These are phyloP conservation scores for Dipteronia dyeriana DNA, from an alignment of 345 rosid genomes.

Conservation along the genomic window DNA sequence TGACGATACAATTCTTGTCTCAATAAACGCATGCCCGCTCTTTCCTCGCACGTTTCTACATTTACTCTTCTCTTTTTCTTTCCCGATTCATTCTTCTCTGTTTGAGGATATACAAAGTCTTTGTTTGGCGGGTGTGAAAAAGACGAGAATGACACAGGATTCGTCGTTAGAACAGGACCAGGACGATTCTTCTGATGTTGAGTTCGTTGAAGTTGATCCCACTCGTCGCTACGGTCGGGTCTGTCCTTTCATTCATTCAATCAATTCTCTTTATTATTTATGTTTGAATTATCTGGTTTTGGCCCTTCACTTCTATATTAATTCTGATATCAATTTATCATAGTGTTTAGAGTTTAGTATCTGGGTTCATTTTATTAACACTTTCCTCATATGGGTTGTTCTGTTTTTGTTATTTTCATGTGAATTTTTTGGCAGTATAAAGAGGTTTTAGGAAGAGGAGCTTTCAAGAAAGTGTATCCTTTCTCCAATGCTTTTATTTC, in stretches of 20 bases:
- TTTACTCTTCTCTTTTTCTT: neutral
- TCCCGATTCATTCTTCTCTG: neutral
- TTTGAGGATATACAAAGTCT: neutral
- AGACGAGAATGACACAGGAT: conserved; percentile 59
- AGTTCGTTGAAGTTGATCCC: conserved; percentile 83
- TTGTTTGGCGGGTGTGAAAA: neutral
- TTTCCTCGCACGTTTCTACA: neutral
- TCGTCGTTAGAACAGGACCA: conserved; percentile 55
- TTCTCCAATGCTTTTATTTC: conserved; percentile 28
- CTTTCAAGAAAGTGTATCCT: conserved; percentile 99
- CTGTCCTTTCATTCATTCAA: conserved; percentile 20
- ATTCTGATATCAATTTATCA: neutral
- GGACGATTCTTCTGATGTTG: conserved; percentile 61
- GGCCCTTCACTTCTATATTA: neutral
- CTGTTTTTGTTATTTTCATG: neutral
- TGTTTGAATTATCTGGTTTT: neutral
- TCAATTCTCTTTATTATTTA: neutral
- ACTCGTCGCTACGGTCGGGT: conserved; percentile 92
- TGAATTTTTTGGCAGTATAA: conserved; percentile 70
- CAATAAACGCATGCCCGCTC: neutral
- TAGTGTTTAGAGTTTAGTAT: neutral
- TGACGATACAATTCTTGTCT: neutral
- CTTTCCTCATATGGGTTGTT: conserved; percentile 1
- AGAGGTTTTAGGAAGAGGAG: conserved; percentile 93
- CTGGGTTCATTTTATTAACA: conserved; percentile 9